Base-by-base conservation (phyloP, 768 basidiomycete genomes). In the Porpolomopsis calyptriformis region DNA sequence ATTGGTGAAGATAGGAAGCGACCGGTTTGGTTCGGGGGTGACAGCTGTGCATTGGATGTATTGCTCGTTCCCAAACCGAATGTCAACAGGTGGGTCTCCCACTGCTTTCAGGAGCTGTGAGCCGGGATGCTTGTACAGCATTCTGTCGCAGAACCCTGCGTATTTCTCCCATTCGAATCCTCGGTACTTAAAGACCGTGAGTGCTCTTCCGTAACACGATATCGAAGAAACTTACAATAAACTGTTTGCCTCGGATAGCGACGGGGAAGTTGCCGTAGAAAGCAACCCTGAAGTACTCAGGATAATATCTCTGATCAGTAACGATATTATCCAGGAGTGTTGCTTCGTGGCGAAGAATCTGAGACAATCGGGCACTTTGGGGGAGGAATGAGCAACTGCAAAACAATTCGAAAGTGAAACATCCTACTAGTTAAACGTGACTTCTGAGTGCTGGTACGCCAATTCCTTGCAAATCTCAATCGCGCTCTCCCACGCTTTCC, bases 401-500 rank as follows among this genome's bases (percentile, higher is more conserved):
- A 40, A 25, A 35, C 23, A 51, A 22, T 18, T 11, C 2, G 16
- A 10, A 14, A 49, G n/a, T n/a, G 35, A 33, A 56, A 43, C 23
- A 26, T 50, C 84, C 37, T 67, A 92, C 83, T 92, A 91, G 61
- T 93, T 87, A 69, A 86, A 94, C 4, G 92, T 90, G 45, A 89
- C 74, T 59, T 83, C 81, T 12, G 85, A 76, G 65, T 97, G 93
- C 60, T 97, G 91, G 49, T 69, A 78, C 11, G 84, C 84, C 20
- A 98, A 67, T 55, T 97, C 94, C 64, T 87, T 88, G 66, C 89
- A 93, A 40, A 97, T 85, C 39, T 89, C 85, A 47, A 96, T 80
- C 2, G 91, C 94, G 43, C 77, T 83, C 63, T 98, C 94, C 78
- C 90, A 98, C n/a, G 94, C 93, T 57, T 94, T 92, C 8, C 93